These are phyloP conservation scores for Zymoseptoria tritici DNA, from an alignment of 2,329 filamentous ascomycete genomes.

Conservation along the genomic window DNA sequence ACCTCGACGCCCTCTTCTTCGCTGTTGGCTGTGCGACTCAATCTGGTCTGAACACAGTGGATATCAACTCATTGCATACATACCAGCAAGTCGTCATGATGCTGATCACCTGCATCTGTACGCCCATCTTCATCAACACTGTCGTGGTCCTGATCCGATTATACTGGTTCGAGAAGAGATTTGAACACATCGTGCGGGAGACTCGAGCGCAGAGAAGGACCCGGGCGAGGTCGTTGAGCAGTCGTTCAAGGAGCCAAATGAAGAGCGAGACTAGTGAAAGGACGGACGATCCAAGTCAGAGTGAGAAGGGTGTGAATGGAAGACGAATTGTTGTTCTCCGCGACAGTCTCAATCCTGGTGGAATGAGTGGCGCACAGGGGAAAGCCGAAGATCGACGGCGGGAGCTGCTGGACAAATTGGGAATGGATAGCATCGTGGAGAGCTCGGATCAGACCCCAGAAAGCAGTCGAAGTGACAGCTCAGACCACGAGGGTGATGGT, in stretches of 20 bases:
- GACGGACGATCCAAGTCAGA: constrained; percentile 41
- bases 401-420: constrained; percentile 40
- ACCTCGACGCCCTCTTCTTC: constrained; percentile 86
- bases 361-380: constrained; percentile 40
- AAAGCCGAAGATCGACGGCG: constrained; percentile 43
- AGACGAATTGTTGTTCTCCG: constrained; percentile 58
- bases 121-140: constrained; percentile 76
- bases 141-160: constrained; percentile 85
- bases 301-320: constrained; percentile 58
- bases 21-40: constrained; percentile 81
- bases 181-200: constrained; percentile 74
- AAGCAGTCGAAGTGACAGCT: constrained; percentile 17
- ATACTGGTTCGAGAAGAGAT: constrained; percentile 97
- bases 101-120: constrained; percentile 63
- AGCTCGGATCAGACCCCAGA: constrained; percentile 32
- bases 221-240: constrained; percentile 53
- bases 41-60: constrained; percentile 77
- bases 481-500: constrained; percentile 3
- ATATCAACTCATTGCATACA: constrained; percentile 40
- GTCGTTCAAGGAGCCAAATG: constrained; percentile 18
- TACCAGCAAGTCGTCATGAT: constrained; percentile 59
- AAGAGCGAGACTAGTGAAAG: constrained; percentile 12
- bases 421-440: constrained; percentile 25
- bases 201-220: constrained; percentile 58
- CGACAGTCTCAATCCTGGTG: constrained; percentile 40